Conservation (phyloP, 257 asterid species). For the Striga asiatica region DNA sequence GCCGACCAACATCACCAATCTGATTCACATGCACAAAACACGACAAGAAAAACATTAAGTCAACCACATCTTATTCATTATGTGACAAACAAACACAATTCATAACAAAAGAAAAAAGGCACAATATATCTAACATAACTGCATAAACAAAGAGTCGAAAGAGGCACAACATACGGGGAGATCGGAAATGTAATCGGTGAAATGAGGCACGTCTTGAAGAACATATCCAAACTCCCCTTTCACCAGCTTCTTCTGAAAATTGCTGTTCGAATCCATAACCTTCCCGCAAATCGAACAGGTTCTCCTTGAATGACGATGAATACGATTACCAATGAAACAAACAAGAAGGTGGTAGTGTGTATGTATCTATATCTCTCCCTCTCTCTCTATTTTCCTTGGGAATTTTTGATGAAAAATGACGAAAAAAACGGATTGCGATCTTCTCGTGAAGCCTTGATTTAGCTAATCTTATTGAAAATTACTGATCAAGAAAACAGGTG, state of each 20-base stretch:
- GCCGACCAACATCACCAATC: background rate
- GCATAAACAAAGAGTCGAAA: background rate
- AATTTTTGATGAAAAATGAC: conserved; percentile 1
- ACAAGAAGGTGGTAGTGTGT: background rate
- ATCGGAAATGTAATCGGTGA: conserved; percentile 69
- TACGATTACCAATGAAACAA: background rate
- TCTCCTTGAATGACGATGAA: background rate
- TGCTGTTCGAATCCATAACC: conserved; percentile 24
- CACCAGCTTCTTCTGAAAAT: conserved; percentile 48
- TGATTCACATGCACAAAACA: background rate
- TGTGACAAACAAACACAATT: background rate
- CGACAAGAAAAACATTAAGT: background rate
- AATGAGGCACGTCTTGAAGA: conserved; percentile 92
- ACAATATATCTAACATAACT: background rate
- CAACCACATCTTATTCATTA: background rate
- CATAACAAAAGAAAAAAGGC: background rate
- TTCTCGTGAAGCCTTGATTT: conserved; percentile 7
- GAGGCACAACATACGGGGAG: conserved; percentile 33
- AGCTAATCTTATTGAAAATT: too few relatives aligned
- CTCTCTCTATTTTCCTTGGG: too few relatives aligned
- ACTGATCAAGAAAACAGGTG: too few relatives aligned
- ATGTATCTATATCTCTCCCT: background rate
- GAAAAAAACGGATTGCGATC: conserved; percentile 3
- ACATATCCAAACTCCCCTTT: conserved; percentile 61
- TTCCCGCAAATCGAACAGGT: conserved; percentile 6